Percentiles rank a stretch among this genome's conserved stretches.
Conservation (phyloP, 192 early-diverging fungal species). For the Rhizoclosmatium sp. region DNA sequence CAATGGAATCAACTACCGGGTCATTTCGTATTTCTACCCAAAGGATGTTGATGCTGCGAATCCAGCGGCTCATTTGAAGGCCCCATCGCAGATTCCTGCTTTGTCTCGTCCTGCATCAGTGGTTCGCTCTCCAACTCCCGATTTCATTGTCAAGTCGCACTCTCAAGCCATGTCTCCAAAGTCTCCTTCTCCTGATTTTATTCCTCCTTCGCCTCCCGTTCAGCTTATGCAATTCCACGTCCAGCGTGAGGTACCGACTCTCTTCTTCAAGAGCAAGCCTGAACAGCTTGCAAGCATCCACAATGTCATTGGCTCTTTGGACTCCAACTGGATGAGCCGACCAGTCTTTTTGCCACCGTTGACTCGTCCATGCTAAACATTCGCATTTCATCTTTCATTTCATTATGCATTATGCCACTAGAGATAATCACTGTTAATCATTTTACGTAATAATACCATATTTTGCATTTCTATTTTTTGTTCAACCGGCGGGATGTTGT, state of each 20-base stretch:
- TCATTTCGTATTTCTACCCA: slow-evolving; percentile 21
- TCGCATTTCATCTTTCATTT: neutral
- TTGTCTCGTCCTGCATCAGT: neutral
- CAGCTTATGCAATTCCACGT: neutral
- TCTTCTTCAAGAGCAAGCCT: neutral
- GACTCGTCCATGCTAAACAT: neutral
- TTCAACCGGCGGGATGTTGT: too few relatives aligned
- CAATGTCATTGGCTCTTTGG: neutral
- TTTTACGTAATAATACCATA: too few relatives aligned
- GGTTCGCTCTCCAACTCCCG: neutral
- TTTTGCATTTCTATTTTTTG: too few relatives aligned
- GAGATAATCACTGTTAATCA: too few relatives aligned
- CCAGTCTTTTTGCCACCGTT: neutral
- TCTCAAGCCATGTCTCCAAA: neutral
- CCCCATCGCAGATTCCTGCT: slow-evolving; percentile 4
- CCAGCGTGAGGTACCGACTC: neutral
- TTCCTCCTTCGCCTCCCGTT: neutral
- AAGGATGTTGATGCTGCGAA: slow-evolving; percentile 9
- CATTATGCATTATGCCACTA: too few relatives aligned
- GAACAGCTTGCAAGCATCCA: neutral
- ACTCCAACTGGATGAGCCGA: neutral
- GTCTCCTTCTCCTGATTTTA: neutral
- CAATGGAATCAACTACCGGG: neutral
- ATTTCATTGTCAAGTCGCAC: neutral
- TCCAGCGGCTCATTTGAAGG: neutral